These are phyloP conservation scores for Trypanosoma melophagium DNA, from an alignment of 208 protist genomes.

Conservation along the genomic window DNA sequence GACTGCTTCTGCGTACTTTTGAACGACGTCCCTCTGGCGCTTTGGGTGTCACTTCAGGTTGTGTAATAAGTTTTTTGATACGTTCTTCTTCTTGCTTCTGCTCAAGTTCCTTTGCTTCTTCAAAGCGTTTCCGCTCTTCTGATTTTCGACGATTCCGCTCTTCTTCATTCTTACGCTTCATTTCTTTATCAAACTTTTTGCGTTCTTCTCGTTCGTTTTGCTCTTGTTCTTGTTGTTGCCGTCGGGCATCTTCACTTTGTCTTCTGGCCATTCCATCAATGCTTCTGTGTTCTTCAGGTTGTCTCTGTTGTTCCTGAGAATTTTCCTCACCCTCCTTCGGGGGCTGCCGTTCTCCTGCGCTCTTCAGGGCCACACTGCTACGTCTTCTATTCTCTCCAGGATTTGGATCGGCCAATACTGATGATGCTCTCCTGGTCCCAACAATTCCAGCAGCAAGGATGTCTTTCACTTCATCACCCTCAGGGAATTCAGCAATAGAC, in stretches of 20 bases:
- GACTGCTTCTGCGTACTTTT: constrained; percentile 21
- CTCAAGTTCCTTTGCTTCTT: constrained; percentile 31
- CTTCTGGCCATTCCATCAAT: too few relatives aligned
- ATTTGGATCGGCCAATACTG: constrained; percentile 16
- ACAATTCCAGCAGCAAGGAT: constrained; percentile 12
- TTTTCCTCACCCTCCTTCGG: too few relatives aligned
- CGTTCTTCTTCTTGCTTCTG: constrained; percentile 50
- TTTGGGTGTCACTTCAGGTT: constrained; percentile 17
- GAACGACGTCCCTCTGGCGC: constrained; percentile 19
- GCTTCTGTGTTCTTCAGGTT: too few relatives aligned
- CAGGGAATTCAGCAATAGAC: constrained; percentile 57
- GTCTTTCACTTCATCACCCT: constrained; percentile 51
- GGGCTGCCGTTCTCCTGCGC: too few relatives aligned
- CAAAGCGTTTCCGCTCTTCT: constrained; percentile 40
- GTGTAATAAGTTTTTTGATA: constrained; percentile 32
- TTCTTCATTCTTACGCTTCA: constrained; percentile 48
- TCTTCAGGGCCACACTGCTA: too few relatives aligned
- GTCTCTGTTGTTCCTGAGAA: too few relatives aligned
- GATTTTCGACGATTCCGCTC: constrained; percentile 30
- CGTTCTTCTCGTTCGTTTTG: constrained; percentile 31
- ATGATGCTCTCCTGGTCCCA: not conserved
- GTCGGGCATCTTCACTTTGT: constrained; percentile 2
- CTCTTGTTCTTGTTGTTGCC: constrained; percentile 33
- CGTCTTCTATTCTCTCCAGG: not conserved
- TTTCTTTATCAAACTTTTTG: constrained; percentile 30